A percentile compares a stretch with the other conserved stretches of the same genome.
phyloP scores from a whole-genome alignment of 2,329 filamentous ascomycete species.

The Chrysoporthe cubensis region DNA sequence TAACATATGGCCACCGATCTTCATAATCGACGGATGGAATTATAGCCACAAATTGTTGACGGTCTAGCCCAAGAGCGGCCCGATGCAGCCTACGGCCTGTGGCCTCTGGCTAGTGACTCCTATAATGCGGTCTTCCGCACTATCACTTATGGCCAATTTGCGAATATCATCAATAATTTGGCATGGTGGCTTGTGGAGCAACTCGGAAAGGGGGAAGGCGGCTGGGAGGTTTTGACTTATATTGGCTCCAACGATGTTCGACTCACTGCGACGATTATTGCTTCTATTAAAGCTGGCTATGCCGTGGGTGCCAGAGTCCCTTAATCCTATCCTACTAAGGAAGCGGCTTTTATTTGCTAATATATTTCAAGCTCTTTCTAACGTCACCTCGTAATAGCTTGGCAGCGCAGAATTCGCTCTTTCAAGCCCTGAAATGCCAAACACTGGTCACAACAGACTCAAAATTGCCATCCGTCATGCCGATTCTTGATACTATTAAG shows the following conservation, averaged over 20 bases:
- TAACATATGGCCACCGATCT: no score
- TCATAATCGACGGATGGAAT: constrained; percentile 14
- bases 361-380: constrained; percentile 34
- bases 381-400: constrained; percentile 44
- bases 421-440: constrained; percentile 36
- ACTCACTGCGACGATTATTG: constrained; percentile 42
- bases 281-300: constrained; percentile 43
- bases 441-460: constrained; percentile 37
- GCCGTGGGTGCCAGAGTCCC: constrained; percentile 21
- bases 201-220: constrained; percentile 30
- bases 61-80: constrained; percentile 37
- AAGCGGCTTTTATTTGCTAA: not conserved
- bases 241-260: constrained; percentile 44
- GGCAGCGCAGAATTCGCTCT: constrained; percentile 38
- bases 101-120: constrained; percentile 38
- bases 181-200: constrained; percentile 41
- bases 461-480: constrained; percentile 28
- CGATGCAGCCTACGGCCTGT: constrained; percentile 33
- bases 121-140: constrained; percentile 11
- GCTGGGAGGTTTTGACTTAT: constrained; percentile 41
- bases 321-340: no score
- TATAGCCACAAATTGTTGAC: constrained; percentile 42
- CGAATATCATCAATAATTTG: constrained; percentile 40
- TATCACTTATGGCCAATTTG: constrained; percentile 15
- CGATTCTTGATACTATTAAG: constrained; percentile 34